Base-by-base conservation (phyloP, 1,284 basidiomycete species). In the Microbotryum silenes-acaulis region DNA sequence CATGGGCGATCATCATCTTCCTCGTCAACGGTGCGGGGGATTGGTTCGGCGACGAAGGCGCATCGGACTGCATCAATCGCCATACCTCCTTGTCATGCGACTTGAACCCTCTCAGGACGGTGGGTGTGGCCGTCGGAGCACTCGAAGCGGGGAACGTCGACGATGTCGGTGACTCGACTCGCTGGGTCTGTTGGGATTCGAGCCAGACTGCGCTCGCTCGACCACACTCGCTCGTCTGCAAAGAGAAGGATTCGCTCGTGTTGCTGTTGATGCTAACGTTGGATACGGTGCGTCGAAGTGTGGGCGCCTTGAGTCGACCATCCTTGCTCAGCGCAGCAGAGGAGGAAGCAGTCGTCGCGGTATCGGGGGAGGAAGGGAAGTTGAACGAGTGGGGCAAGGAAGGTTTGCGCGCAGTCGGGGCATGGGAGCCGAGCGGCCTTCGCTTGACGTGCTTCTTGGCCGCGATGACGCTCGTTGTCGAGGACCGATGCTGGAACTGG, bases 391-490 rank as follows among this genome's bases (percentile, higher is more conserved):
- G 65, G 25, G 63, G 50, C 8, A 69, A 57, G 20, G 61, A 61
- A 2, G 67, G 63, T 16, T 61, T 65, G 8, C 67, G 63, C 16
- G 67, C 67, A 29, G 67, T 51, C n/a, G 65, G 65, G 8, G 67
- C 67, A 59, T 68, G 62, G 25, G 65, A 67, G 1, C 67, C 67
- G 21, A 67, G 61, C 3, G 67, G 67, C 1, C 67, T 64, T 45
- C 62, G 64, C 20, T 60, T 57, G 12, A 64, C 57, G 54, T 68
- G 67, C 58, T 68, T 68, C 59, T 68, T 68, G 25, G 67, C 67
- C 18, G 67, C 65, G 54, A 68, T 68, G 48, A 66, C 63, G 49
- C 57, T 57, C 49, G 65, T 50, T 44, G 56, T 54, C 50, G 57
- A 53, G 10, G 64, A 50, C 10, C 64, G 58, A 47, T 66, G 64